Percentiles rank a stretch among this genome's conserved stretches.
Evolutionary conservation across 1,284 basidiomycete genomes (phyloP).

Genomic region (Taiwanofungus camphoratus): DNA sequence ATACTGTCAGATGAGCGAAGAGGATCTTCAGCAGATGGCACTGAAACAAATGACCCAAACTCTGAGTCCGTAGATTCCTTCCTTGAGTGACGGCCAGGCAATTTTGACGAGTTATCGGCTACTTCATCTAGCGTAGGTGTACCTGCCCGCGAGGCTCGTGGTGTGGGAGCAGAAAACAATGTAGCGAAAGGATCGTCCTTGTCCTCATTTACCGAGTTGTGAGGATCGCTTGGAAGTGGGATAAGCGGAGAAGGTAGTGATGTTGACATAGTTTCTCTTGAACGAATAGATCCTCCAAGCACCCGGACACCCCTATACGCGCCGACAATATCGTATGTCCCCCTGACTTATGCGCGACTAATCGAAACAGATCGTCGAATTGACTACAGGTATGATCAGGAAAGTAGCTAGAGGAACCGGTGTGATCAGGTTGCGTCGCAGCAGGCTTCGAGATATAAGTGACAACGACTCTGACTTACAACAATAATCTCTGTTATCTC

Average conservation of each 20-base stretch:
- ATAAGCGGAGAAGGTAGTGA: neutral
- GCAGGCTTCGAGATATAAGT: too few species aligned
- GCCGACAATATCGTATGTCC: too few species aligned
- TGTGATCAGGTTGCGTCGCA: too few species aligned
- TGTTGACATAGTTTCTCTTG: neutral
- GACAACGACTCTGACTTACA: too few species aligned
- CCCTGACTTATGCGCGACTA: too few species aligned
- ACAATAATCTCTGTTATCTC: too few species aligned
- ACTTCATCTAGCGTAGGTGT: constrained; percentile 6
- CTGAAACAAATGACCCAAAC: constrained; percentile 65
- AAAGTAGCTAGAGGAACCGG: too few species aligned
- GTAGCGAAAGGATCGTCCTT: constrained; percentile 39
- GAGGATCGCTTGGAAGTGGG: neutral
- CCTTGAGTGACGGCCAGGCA: constrained; percentile 14
- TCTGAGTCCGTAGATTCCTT: constrained; percentile 40
- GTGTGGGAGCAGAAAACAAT: constrained; percentile 40
- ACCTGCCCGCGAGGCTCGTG: constrained; percentile 31
- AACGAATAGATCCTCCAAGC: too few species aligned
- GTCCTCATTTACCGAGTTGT: constrained; percentile 12
- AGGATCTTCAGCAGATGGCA: constrained; percentile 54
- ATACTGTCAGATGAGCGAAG: constrained; percentile 27
- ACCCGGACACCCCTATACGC: too few species aligned
- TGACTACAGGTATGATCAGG: too few species aligned
- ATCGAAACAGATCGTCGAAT: too few species aligned
- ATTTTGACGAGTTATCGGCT: constrained; percentile 1